Evolutionary conservation across 2,329 filamentous ascomycete species (phyloP), one percentile per base, ranked within the genome.

Genomic region (Botryosphaeria agaves): DNA sequence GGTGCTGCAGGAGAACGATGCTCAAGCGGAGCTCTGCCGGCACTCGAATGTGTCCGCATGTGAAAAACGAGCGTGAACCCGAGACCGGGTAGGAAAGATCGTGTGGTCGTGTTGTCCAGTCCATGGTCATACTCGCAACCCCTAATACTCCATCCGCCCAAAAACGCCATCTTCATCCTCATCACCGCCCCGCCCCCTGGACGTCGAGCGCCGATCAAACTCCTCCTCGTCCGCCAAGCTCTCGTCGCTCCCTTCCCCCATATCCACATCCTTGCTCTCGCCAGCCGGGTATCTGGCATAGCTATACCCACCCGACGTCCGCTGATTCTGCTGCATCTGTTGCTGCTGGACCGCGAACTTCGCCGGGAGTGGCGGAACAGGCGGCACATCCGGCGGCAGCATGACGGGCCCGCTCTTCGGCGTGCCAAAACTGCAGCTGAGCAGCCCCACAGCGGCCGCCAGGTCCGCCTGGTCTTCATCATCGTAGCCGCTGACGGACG

Each of bases 161-260:
- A 98, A 98, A 45, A 95, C 79, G 48, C 85, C 85, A 41, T 94
- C 85, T 41, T 95, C 87, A 38, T 92, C 84, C 43, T 93, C 85
- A 43, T 91, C 81, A n/a, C n/a, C n/a, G 52, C 74, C 77, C 37
- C 77, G 69, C 30, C 69, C 69, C 16, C 28, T 29, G 29, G 63
- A 68, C 32, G 40, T 36, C 9, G 37, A 40, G 15, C 59, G 64
- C 42, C 59, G 57, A 36, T 63, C 62, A 45, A 73, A 72, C 34
- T 75, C 69, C 36, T 79, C 73, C 32, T 82, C 75, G 39, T 72
- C 72, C 42, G 63, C 62, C 39, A 66, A 61, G 51, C 66, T 74
- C 34, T 73, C 72, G 40, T 69, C 50, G 21, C n/a, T n/a, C n/a
- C 45, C 47, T 17, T 51, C 49, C 32, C 62, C 58, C 59, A 64